Evolutionary conservation across 331 rosid genomes (phyloP).

Genomic region (Malus hybrid): DNA sequence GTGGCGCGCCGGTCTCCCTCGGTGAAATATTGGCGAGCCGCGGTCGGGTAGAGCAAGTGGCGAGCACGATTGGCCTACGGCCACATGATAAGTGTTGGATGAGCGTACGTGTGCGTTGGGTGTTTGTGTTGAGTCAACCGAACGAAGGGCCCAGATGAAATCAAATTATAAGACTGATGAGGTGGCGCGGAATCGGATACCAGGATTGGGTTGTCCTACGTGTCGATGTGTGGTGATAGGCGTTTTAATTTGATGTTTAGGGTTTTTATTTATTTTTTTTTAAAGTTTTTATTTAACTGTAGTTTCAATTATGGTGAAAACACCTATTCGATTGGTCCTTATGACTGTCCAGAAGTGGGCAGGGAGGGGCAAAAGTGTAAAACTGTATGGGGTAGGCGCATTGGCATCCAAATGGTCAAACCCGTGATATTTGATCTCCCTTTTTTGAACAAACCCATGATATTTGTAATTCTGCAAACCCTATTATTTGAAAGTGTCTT

Average conservation of each 20-base stretch:
- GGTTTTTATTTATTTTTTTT: no score
- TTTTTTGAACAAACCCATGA: no score
- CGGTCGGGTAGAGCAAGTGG: conserved; percentile 13
- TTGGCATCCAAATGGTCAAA: neutral
- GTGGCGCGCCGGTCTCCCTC: neutral
- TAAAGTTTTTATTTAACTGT: no score
- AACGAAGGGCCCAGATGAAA: conserved; percentile 6
- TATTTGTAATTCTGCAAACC: no score
- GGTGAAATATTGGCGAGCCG: neutral
- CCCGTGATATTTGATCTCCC: no score
- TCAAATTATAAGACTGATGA: neutral
- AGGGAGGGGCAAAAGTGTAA: neutral
- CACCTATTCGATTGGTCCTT: neutral
- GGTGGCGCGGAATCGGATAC: conserved; percentile 8
- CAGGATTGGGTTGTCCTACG: conserved; percentile 1
- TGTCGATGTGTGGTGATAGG: neutral
- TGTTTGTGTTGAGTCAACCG: neutral
- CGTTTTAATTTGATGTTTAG: no score
- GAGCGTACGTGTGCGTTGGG: neutral
- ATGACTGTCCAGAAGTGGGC: neutral
- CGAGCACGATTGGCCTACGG: conserved; percentile 18
- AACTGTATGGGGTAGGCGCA: neutral
- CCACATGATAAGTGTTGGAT: neutral
- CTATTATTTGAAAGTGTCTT: no score
- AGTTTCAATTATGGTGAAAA: no score